phyloP scores from a whole-genome alignment of 2,329 filamentous ascomycete genomes.

The Leptoxyphium fumago region DNA sequence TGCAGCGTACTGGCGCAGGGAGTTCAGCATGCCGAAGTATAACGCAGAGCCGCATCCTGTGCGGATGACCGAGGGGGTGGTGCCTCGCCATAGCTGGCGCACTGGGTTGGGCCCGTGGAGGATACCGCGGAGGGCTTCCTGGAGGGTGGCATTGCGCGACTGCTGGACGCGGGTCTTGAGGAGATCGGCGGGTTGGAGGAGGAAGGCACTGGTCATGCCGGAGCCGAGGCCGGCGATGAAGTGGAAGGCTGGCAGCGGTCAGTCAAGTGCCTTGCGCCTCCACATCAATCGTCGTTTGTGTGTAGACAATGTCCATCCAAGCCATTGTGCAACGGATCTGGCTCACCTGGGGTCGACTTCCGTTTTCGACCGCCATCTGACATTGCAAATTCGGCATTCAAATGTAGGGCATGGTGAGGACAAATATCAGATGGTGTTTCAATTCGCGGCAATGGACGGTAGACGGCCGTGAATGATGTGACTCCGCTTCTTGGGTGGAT shows the following conservation, averaged over 20 bases:
- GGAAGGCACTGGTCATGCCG: slow-evolving; percentile 72
- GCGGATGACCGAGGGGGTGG: slow-evolving; percentile 78
- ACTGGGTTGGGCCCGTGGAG: slow-evolving; percentile 51
- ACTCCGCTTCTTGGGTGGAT: too few relatives aligned
- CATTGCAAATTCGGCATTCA: slow-evolving; percentile 27
- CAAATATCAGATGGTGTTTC: not conserved
- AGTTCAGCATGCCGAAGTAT: slow-evolving; percentile 81
- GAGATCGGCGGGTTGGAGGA: slow-evolving; percentile 88
- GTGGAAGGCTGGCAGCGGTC: slow-evolving; percentile 51
- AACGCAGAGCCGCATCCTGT: slow-evolving; percentile 87
- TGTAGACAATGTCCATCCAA: too few relatives aligned
- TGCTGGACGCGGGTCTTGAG: slow-evolving; percentile 95
- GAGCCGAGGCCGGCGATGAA: slow-evolving; percentile 80
- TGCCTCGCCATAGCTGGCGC: slow-evolving; percentile 77
- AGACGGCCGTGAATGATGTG: too few relatives aligned
- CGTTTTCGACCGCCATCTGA: slow-evolving; percentile 35
- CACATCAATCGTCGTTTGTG: not conserved
- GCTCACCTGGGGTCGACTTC: slow-evolving; percentile 36
- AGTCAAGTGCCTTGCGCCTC: not conserved
- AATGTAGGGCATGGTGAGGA: slow-evolving; percentile 1
- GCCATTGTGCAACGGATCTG: slow-evolving; percentile 2
- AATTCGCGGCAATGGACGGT: too few relatives aligned
- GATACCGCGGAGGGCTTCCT: slow-evolving; percentile 54
- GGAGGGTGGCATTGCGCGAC: slow-evolving; percentile 52
- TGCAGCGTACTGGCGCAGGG: slow-evolving; percentile 29